A percentile compares a stretch with the other conserved stretches of the same genome.
phyloP scores from a whole-genome alignment of 257 asterid species.

The Solanum neorickii region DNA sequence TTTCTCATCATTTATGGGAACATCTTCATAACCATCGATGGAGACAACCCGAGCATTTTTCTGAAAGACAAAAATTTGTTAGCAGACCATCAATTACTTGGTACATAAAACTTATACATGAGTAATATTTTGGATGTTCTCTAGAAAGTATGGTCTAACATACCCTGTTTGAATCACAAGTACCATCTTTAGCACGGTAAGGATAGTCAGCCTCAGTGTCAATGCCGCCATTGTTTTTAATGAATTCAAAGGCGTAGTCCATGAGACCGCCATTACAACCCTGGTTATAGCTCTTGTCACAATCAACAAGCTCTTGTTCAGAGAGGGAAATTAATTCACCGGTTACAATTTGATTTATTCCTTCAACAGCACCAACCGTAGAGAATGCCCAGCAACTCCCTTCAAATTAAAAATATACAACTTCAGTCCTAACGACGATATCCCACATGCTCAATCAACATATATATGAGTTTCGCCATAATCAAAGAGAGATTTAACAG shows the following conservation, averaged over 20 bases:
- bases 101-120: not conserved
- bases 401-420: conserved; percentile 8
- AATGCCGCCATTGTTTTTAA: conserved; percentile 65
- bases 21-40: conserved; percentile 74
- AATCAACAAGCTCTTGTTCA: conserved; percentile 84
- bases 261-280: conserved; percentile 93
- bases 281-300: conserved; percentile 49
- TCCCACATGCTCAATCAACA: not conserved
- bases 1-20: conserved; percentile 55
- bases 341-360: conserved; percentile 64
- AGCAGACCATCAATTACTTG: not conserved
- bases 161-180: conserved; percentile 56
- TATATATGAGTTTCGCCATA: not conserved
- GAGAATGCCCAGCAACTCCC: conserved; percentile 99
- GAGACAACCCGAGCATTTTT: conserved; percentile 67
- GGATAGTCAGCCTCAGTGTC: conserved; percentile 83
- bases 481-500: not conserved
- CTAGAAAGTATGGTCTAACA: not conserved
- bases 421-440: not conserved
- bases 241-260: conserved; percentile 72
- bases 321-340: conserved; percentile 50
- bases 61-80: conserved; percentile 10
- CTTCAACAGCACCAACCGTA: conserved; percentile 75
- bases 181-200: conserved; percentile 45
- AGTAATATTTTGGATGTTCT: not conserved